Base-by-base conservation (phyloP, 805 yeast genomes). In the Torulaspora franciscae region DNA sequence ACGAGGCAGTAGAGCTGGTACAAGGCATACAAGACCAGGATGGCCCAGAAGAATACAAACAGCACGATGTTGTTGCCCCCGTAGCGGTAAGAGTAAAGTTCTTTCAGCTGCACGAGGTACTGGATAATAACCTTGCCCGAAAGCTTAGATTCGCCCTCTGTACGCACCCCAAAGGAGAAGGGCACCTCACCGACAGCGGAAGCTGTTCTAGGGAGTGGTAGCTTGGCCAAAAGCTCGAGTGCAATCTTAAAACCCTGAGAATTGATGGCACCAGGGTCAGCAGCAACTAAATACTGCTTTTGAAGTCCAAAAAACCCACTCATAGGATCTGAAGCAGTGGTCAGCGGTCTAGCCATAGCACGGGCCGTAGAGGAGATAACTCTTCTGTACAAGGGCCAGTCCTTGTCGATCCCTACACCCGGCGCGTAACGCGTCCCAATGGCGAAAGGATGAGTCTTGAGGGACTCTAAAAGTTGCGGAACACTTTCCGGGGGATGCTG, bases 401-500 rank as follows among this genome's bases (percentile, higher is more conserved):
- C 76, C 56, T 73, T 73, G 53, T 74, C 79, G 44, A 74, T 73
- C 48, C 75, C 77, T 37, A 74, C 78, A 50, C 77, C 77, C 32
- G 74, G 74, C n/a, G 77, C 77, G 46, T 74, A 74, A 59, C 79
- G 67, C 28, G 79, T 74, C 46, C 79, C 79, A 41, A 73, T 60
- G 17, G 67, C 76, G 43, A 74, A 74, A 23, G 77, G 71, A 47
- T 67, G 68, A 6, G 57, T 57, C 56, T 65, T 67, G 49, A 74
- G 56, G 7, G 68, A 58, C 40, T 68, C 66, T 37, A 74, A 62
- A 47, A 74, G 57, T 25, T 64, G 67, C 40, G 78, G 78, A 7
- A 73, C 77, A 45, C 68, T 63, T 55, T 74, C 79, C 26, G 79
- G 79, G 35, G 78, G 79, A 54, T 74, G 78, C 58, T 74, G 76